Percentiles rank a stretch among this genome's conserved stretches.
Conservation (phyloP, 306 rosid genomes). For the Astragalus membranaceus region DNA sequence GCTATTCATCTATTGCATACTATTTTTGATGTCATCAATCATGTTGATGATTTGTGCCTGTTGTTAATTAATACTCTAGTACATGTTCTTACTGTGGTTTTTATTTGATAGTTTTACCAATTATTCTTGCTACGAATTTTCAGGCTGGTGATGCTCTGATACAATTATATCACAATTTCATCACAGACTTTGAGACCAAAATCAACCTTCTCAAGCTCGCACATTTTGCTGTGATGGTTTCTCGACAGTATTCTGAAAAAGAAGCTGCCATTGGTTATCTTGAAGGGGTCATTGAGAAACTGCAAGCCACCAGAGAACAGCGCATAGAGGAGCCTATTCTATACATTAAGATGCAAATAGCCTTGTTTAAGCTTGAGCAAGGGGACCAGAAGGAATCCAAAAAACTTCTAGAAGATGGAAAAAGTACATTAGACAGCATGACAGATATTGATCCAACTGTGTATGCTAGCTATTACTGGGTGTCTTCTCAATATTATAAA, state of each 20-base stretch:
- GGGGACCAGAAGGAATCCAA: slow-evolving; percentile 85
- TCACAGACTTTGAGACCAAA: slow-evolving; percentile 97
- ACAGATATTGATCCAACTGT: slow-evolving; percentile 98
- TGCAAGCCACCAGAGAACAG: slow-evolving; percentile 80
- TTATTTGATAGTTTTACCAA: neutral
- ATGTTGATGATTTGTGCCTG: neutral
- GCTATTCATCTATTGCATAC: neutral
- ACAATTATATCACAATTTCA: slow-evolving; percentile 91
- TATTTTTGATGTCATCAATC: neutral
- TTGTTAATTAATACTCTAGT: neutral
- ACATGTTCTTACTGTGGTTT: neutral
- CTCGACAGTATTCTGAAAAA: slow-evolving; percentile 92
- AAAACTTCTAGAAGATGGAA: slow-evolving; percentile 91
- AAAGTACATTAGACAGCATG: slow-evolving; percentile 91
- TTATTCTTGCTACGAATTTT: slow-evolving; percentile 14
- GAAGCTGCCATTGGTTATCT: slow-evolving; percentile 90
- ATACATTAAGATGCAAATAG: slow-evolving; percentile 88
- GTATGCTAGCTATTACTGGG: slow-evolving; percentile 93
- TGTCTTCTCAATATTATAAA: slow-evolving; percentile 82
- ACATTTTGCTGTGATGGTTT: slow-evolving; percentile 94
- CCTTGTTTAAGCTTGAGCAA: slow-evolving; percentile 80
- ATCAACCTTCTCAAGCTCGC: slow-evolving; percentile 99
- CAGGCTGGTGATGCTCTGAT: slow-evolving; percentile 99
- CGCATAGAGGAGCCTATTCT: slow-evolving; percentile 91
- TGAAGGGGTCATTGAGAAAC: slow-evolving; percentile 85